Percentiles rank a stretch among this genome's conserved stretches.
phyloP scores from a whole-genome alignment of 495 filamentous ascomycete species.

The Aspergillus hancockii region DNA sequence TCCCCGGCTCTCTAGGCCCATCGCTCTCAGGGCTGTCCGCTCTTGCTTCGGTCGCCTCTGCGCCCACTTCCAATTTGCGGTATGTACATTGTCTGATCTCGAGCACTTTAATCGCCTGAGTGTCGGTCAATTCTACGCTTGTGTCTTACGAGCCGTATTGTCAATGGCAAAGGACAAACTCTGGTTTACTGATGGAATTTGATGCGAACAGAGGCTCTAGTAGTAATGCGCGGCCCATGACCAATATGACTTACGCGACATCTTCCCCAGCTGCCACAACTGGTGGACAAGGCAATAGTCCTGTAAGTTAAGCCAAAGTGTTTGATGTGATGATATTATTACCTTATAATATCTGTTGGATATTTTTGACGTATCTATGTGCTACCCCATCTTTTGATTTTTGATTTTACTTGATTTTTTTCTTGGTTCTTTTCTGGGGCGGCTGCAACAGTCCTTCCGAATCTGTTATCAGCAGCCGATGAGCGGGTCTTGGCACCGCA shows the following conservation, averaged over 20 bases:
- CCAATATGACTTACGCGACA: slow-evolving; percentile 60
- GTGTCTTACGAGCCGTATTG: neutral
- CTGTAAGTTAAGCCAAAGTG: slow-evolving; percentile 53
- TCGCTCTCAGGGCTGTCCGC: slow-evolving; percentile 62
- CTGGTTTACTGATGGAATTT: slow-evolving; percentile 32
- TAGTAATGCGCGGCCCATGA: slow-evolving; percentile 53
- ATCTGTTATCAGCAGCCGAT: slow-evolving; percentile 36
- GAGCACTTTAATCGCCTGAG: neutral
- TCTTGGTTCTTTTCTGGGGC: slow-evolving; percentile 20
- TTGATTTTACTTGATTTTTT: slow-evolving; percentile 15
- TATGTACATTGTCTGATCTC: slow-evolving; percentile 38
- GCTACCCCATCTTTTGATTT: slow-evolving; percentile 3
- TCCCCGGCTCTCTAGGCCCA: slow-evolving; percentile 33
- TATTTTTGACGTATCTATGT: slow-evolving; percentile 10
- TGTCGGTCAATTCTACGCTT: neutral
- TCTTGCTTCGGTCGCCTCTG: slow-evolving; percentile 62
- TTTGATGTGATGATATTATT: slow-evolving; percentile 8
- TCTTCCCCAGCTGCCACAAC: slow-evolving; percentile 68
- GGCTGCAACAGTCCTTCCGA: slow-evolving; percentile 27
- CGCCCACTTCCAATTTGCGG: slow-evolving; percentile 67
- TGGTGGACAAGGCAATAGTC: slow-evolving; percentile 64
- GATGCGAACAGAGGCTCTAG: slow-evolving; percentile 46
- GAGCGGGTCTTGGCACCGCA: slow-evolving; percentile 39
- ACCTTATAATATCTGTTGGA: slow-evolving; percentile 16
- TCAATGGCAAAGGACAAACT: neutral